Evolutionary conservation across 1,284 basidiomycete genomes (phyloP), one percentile per base, ranked within the genome.

Genomic region (Irpex sp.): DNA sequence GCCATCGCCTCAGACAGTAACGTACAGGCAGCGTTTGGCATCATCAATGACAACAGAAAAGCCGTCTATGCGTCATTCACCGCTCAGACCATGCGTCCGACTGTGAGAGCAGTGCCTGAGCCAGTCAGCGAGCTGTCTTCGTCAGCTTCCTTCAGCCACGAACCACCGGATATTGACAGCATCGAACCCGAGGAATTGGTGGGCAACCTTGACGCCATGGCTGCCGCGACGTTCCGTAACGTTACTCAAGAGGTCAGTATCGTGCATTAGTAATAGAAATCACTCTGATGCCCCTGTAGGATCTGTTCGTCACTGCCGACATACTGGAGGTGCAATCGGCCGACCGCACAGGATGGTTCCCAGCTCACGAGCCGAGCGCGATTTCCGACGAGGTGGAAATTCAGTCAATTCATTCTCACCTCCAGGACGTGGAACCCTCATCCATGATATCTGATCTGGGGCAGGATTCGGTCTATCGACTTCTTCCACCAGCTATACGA

Each of bases 311-410:
- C 56, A 86, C 89, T 15, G 82, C 85, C 3, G 91, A 94, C 71
- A 75, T 93, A 17, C 79, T 94, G 13, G 92, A 94, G 72, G 83
- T 90, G 0, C 92, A 93, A 72, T 87, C 84, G 4, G 83, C 84
- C 15, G 92, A 94, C 71, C 83, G 85, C 39, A 87, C 84, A 2
- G 91, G 89, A 1, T 94, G 92, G 91, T 90, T 90, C 74, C 77
- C 82, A 7, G 67, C 76, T 43, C 80, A 84, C 63, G 90, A 92
- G 36, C 71, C 76, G 0, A 75, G 72, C 37, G 75, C 79, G 1
- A 71, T 78, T 49, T 82, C 85, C 13, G 91, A 90, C 56, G 76
- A 82, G 4, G 78, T 87, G 17, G 89, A 92, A 65, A 87, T 93
- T 54, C 89, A 93, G 70, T 87, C 83, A 47, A 87, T 94, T 67